phyloP scores from a whole-genome alignment of 1,284 basidiomycete species.

The Ceratobasidium sp. region DNA sequence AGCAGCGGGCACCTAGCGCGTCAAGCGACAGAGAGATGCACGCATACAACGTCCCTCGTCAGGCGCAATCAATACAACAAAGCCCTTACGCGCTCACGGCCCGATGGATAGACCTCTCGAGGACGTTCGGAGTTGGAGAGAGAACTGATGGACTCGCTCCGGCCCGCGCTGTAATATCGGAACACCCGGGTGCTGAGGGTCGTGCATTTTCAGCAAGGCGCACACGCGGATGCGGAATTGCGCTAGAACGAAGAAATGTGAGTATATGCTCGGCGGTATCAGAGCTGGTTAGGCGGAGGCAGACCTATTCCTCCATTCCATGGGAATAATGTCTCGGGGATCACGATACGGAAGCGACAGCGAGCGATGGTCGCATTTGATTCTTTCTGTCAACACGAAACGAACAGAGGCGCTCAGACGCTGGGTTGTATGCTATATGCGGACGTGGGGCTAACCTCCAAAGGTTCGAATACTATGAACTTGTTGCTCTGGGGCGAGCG shows the following conservation, averaged over 20 bases:
- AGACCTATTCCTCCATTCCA: slow-evolving; percentile 32
- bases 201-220: slow-evolving; percentile 15
- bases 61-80: no score
- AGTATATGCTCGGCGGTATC: neutral
- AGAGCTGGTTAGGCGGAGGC: neutral
- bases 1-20: no score
- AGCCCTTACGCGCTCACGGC: neutral
- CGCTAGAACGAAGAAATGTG: neutral
- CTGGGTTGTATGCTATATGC: neutral
- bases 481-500: slow-evolving; percentile 20
- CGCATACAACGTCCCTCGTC: neutral
- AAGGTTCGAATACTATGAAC: slow-evolving; percentile 29
- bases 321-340: slow-evolving; percentile 34
- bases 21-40: neutral
- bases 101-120: slow-evolving; percentile 22
- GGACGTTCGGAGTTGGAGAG: slow-evolving; percentile 24
- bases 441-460: slow-evolving; percentile 2
- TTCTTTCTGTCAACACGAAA: slow-evolving; percentile 3
- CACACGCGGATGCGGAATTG: slow-evolving; percentile 36
- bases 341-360: slow-evolving; percentile 36
- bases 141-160: slow-evolving; percentile 21
- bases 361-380: slow-evolving; percentile 15
- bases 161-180: slow-evolving; percentile 28
- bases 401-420: neutral
- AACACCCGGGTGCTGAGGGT: slow-evolving; percentile 1